Evolutionary conservation across 2,329 filamentous ascomycete genomes (phyloP).

Genomic region (Bretziella fagacearum): DNA sequence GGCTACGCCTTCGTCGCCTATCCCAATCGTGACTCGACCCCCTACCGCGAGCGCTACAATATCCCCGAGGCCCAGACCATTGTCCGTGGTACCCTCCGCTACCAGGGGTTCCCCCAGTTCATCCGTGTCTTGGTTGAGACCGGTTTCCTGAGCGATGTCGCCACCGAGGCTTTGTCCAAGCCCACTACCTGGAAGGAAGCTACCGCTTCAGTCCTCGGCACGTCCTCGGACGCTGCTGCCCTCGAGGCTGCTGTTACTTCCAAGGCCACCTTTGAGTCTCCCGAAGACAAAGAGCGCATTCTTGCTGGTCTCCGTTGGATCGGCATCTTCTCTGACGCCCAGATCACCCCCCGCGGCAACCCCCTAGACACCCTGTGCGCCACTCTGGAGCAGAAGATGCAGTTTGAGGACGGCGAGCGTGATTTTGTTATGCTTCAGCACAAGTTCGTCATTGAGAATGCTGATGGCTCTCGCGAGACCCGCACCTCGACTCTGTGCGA

Average conservation of each 20-base stretch:
- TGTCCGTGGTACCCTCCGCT: conserved; percentile 65
- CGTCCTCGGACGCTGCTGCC: conserved; percentile 46
- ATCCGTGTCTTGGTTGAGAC: conserved; percentile 76
- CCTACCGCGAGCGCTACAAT: conserved; percentile 74
- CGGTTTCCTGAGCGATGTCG: conserved; percentile 65
- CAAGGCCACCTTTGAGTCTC: conserved; percentile 50
- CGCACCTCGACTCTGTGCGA: conserved; percentile 67
- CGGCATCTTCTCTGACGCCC: conserved; percentile 47
- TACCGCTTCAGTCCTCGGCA: conserved; percentile 58
- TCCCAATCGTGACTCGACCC: conserved; percentile 78
- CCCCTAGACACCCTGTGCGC: conserved; percentile 84
- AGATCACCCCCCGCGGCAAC: conserved; percentile 57
- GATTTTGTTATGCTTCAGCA: conserved; percentile 70
- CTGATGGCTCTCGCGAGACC: conserved; percentile 61
- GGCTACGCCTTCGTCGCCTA: conserved; percentile 84
- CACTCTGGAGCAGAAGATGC: conserved; percentile 80
- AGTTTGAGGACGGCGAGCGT: conserved; percentile 65
- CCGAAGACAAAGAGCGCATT: conserved; percentile 51
- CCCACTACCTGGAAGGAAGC: conserved; percentile 70
- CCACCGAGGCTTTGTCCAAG: conserved; percentile 46
- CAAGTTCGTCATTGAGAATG: conserved; percentile 69
- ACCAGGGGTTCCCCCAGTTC: conserved; percentile 80
- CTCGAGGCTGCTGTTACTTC: conserved; percentile 55
- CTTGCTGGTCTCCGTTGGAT: conserved; percentile 58
- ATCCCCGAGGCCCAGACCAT: conserved; percentile 90